Evolutionary conservation across 768 basidiomycete genomes (phyloP).

Genomic region (Lentinula edodes): DNA sequence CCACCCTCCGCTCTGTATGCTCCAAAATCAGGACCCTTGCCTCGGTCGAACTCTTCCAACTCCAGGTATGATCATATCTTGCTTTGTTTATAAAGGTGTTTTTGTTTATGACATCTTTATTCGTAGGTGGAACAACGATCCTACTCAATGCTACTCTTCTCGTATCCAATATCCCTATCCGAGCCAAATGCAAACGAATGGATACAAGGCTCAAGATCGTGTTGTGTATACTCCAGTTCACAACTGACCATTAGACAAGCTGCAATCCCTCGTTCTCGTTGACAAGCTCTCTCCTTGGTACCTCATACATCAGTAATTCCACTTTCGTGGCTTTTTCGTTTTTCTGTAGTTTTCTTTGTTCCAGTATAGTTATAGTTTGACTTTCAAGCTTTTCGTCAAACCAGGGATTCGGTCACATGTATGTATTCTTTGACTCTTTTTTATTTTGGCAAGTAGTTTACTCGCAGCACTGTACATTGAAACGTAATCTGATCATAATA

Average conservation of each 20-base stretch:
- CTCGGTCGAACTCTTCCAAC: slow-evolving; percentile 1
- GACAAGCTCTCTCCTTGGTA: neutral
- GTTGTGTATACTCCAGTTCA: neutral
- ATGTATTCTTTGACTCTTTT: too few relatives aligned
- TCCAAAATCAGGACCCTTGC: neutral
- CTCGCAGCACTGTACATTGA: too few relatives aligned
- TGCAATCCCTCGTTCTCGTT: neutral
- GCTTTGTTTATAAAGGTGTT: neutral
- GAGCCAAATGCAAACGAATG: neutral
- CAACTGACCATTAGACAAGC: neutral
- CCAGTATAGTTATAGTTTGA: neutral
- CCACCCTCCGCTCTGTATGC: slow-evolving; percentile 6
- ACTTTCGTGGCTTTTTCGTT: neutral
- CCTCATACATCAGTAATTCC: neutral
- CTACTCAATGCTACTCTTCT: neutral
- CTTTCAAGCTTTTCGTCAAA: too few relatives aligned
- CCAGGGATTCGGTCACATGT: too few relatives aligned
- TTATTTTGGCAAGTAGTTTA: too few relatives aligned
- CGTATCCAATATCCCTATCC: neutral
- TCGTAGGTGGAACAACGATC: slow-evolving; percentile 2
- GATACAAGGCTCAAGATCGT: slow-evolving; percentile 2
- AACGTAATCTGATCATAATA: too few relatives aligned
- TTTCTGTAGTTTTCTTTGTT: neutral
- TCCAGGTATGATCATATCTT: neutral
- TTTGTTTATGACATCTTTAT: neutral